Percentiles rank a stretch among this genome's conserved stretches.
Evolutionary conservation across 352 stramenopile genomes (phyloP).

Genomic region (Phytophthora tubulina): DNA sequence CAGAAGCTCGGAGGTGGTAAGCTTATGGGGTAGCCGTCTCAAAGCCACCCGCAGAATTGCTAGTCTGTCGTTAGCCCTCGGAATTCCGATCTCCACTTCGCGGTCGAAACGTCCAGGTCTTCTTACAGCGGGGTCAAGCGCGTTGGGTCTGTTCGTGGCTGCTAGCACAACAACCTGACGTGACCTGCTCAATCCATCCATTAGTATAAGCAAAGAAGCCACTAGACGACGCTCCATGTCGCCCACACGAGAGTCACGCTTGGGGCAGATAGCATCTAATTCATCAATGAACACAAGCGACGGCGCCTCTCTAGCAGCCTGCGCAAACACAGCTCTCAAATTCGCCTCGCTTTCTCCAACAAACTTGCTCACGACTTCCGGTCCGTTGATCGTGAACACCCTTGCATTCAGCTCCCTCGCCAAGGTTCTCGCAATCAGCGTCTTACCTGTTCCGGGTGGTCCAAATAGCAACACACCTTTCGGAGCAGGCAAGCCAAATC

Average conservation of each 20-base stretch:
- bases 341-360: slow-evolving; percentile 93
- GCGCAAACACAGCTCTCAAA: slow-evolving; percentile 74
- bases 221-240: slow-evolving; percentile 90
- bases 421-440: slow-evolving; percentile 94
- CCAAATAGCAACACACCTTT: slow-evolving; percentile 97
- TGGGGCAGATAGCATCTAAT: slow-evolving; percentile 91
- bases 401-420: slow-evolving; percentile 92
- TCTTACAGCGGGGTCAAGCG: slow-evolving; percentile 93
- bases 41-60: slow-evolving; percentile 95
- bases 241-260: slow-evolving; percentile 79
- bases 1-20: slow-evolving; percentile 87
- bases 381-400: slow-evolving; percentile 97
- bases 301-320: slow-evolving; percentile 54
- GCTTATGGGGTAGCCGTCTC: slow-evolving; percentile 84
- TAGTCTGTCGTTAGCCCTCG: slow-evolving; percentile 91
- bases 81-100: slow-evolving; percentile 97
- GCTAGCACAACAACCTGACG: slow-evolving; percentile 79
- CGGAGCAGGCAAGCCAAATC: slow-evolving; percentile 95
- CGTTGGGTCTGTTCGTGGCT: slow-evolving; percentile 90
- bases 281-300: slow-evolving; percentile 92
- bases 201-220: slow-evolving; percentile 89
- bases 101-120: slow-evolving; percentile 97
- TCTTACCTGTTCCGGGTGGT: slow-evolving; percentile 97
- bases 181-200: slow-evolving; percentile 84
- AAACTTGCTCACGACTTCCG: slow-evolving; percentile 96